A percentile compares a stretch with the other conserved stretches of the same genome.
phyloP scores from a whole-genome alignment of 2,329 filamentous ascomycete genomes.

The Bisporella sp. region DNA sequence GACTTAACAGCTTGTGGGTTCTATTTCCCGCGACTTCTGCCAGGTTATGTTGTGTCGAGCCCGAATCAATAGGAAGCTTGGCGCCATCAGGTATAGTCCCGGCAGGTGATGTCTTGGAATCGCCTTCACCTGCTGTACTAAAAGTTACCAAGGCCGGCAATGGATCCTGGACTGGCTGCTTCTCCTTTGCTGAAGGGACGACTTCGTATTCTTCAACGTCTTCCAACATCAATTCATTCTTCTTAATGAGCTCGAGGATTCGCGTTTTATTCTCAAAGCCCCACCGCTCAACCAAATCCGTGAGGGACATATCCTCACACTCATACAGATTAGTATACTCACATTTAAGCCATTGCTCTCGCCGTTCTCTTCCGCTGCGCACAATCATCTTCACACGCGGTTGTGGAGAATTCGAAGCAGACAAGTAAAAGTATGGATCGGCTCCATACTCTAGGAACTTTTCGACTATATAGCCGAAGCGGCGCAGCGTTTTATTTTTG shows the following conservation, averaged over 20 bases:
- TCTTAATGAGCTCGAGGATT: constrained; percentile 1
- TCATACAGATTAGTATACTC: neutral
- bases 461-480: no score
- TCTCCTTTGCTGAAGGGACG: neutral
- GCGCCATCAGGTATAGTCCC: neutral
- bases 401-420: neutral
- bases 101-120: neutral
- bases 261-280: neutral
- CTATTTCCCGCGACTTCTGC: neutral
- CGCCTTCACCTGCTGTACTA: neutral
- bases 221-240: neutral
- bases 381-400: neutral
- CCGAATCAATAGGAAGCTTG: neutral
- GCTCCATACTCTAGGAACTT: no score
- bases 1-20: neutral
- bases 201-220: neutral
- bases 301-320: neutral
- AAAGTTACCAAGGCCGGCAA: neutral
- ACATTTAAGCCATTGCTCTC: neutral
- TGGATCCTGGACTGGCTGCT: neutral
- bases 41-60: neutral
- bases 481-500: no score
- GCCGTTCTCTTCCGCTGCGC: neutral
- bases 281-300: neutral
- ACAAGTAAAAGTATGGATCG: no score